A percentile compares a stretch with the other conserved stretches of the same genome.
Conservation (phyloP, 495 filamentous ascomycete genomes). For the Neurospora tetrasperma region DNA sequence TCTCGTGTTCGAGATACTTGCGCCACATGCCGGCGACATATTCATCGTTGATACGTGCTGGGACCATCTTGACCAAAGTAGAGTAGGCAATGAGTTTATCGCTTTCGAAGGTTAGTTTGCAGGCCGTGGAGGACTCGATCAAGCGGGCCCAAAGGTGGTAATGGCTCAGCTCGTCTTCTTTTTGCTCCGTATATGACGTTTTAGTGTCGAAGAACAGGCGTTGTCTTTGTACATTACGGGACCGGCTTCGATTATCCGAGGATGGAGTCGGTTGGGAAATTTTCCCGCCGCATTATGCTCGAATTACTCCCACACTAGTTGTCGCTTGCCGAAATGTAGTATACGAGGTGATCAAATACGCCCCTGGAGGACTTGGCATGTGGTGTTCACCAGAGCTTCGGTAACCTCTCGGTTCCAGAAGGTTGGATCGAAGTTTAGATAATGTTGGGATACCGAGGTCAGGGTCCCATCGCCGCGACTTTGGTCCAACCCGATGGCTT, state of each 20-base stretch:
- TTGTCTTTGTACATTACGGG: not conserved
- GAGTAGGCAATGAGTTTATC: conserved; percentile 5
- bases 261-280: not conserved
- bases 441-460: too few relatives aligned
- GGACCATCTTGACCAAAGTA: not conserved
- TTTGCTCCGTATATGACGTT: not conserved
- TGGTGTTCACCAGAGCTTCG: not conserved
- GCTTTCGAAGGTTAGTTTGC: not conserved
- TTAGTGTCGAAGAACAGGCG: not conserved
- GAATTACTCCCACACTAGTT: conserved; percentile 3
- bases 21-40: conserved; percentile 6
- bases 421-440: too few relatives aligned
- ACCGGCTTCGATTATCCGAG: not conserved
- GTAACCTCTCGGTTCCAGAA: not conserved
- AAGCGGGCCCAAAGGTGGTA: not conserved
- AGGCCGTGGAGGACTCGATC: not conserved
- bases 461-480: too few relatives aligned
- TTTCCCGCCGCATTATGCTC: conserved; percentile 1
- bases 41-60: not conserved
- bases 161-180: not conserved
- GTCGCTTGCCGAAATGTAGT: conserved; percentile 1
- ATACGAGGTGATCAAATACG: conserved; percentile 1
- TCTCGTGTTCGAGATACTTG: conserved; percentile 1
- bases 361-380: not conserved
- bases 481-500: too few relatives aligned